These are phyloP conservation scores for Microcos paniculata DNA, from an alignment of 345 rosid species.

Conservation along the genomic window DNA sequence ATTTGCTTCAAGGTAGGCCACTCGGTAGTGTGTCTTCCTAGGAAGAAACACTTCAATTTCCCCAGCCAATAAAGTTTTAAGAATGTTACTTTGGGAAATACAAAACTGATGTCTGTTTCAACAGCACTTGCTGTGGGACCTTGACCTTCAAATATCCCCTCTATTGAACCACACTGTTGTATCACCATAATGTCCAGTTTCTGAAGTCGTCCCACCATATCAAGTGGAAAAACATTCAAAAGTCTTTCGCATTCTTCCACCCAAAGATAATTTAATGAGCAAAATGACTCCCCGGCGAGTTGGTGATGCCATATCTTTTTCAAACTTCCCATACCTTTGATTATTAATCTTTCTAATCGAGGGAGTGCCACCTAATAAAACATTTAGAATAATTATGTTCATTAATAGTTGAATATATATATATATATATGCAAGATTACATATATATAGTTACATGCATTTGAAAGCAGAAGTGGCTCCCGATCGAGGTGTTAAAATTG, in stretches of 20 bases:
- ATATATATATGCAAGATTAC: too few species aligned
- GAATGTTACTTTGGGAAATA: neutral
- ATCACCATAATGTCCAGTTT: neutral
- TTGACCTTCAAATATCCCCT: neutral
- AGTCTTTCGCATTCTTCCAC: neutral
- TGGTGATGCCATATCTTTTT: too few species aligned
- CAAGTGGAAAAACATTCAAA: neutral
- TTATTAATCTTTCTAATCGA: too few species aligned
- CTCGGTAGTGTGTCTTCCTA: neutral
- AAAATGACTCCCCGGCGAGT: too few species aligned
- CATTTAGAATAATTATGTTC: too few species aligned
- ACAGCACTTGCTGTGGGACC: neutral
- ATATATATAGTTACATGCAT: too few species aligned
- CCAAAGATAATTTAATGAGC: too few species aligned
- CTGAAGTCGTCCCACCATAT: neutral
- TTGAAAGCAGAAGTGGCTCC: too few species aligned
- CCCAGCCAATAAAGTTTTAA: neutral
- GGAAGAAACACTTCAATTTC: neutral
- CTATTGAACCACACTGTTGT: neutral
- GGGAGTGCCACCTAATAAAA: too few species aligned
- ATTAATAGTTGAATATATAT: too few species aligned
- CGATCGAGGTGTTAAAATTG: too few species aligned
- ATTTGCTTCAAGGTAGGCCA: neutral
- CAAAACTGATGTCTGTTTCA: neutral
- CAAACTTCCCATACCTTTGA: too few species aligned